Percentiles rank a stretch among this genome's conserved stretches.
Evolutionary conservation across 176 grass and related monocot species (phyloP).

Genomic region (Carex kokanica): DNA sequence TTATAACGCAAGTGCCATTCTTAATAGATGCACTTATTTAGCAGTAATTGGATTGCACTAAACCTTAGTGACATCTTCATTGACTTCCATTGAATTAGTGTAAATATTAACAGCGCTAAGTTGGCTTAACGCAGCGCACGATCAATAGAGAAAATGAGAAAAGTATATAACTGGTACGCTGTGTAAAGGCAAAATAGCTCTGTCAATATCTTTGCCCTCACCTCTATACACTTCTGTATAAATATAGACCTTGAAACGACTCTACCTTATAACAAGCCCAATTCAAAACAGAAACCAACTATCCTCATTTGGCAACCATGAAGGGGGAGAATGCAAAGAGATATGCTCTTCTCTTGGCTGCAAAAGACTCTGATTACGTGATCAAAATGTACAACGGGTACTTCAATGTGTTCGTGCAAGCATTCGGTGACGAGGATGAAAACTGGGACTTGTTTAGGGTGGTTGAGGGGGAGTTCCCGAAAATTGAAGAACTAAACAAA

Average conservation of each 20-base stretch:
- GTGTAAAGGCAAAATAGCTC: no score
- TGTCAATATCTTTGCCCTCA: no score
- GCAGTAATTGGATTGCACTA: slow-evolving; percentile 21
- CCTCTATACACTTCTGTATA: background rate
- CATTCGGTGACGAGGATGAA: slow-evolving; percentile 59
- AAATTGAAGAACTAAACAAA: slow-evolving; percentile 8
- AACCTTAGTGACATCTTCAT: background rate
- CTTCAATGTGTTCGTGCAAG: slow-evolving; percentile 66
- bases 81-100: background rate
- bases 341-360: slow-evolving; percentile 70
- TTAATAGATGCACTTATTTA: slow-evolving; percentile 19
- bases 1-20: slow-evolving; percentile 18
- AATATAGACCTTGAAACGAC: background rate
- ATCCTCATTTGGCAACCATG: background rate
- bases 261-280: background rate
- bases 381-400: slow-evolving; percentile 69
- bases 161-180: no score
- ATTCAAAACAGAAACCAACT: background rate
- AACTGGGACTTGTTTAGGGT: slow-evolving; percentile 71
- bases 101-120: no score
- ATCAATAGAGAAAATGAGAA: no score
- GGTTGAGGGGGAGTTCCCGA: slow-evolving; percentile 68
- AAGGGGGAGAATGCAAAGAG: slow-evolving; percentile 18
- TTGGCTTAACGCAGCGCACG: no score
- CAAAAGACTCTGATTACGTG: slow-evolving; percentile 86